Evolutionary conservation across 176 grass and related monocot species (phyloP).

Genomic region (Metroxylon sagu): DNA sequence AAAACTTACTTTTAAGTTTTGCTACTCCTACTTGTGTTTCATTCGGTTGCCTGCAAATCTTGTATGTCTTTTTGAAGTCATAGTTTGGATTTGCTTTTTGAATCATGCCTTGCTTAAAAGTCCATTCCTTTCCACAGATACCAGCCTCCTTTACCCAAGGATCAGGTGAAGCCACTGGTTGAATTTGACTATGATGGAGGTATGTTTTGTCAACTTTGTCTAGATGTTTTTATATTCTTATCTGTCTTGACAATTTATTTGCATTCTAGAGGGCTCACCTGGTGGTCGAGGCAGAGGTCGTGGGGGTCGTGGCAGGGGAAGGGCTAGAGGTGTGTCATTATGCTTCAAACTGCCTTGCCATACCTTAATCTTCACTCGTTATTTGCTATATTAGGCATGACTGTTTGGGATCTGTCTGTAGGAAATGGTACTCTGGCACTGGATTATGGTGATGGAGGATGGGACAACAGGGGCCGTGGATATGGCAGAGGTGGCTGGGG

Average conservation of each 20-base stretch:
- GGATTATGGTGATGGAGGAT: constrained; percentile 22
- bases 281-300: constrained; percentile 51
- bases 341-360: background rate
- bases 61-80: too few species aligned
- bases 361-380: background rate
- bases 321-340: constrained; percentile 50
- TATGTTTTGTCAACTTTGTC: constrained; percentile 6
- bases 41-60: too few species aligned
- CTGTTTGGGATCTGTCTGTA: constrained; percentile 23
- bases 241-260: background rate
- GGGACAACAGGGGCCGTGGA: constrained; percentile 43
- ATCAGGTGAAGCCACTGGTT: constrained; percentile 54
- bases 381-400: background rate
- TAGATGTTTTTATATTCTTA: background rate
- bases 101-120: too few species aligned
- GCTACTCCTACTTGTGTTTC: too few species aligned
- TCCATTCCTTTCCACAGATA: constrained; percentile 33
- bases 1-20: too few species aligned
- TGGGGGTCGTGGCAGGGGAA: constrained; percentile 56
- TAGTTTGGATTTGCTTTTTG: too few species aligned
- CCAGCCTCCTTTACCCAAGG: constrained; percentile 63
- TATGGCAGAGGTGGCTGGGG: constrained; percentile 44
- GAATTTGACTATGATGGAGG: constrained; percentile 69
- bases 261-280: constrained; percentile 36
- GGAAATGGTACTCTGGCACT: constrained; percentile 28